Conservation (phyloP, 768 basidiomycete genomes). For the Chlorophyllum brunneum region DNA sequence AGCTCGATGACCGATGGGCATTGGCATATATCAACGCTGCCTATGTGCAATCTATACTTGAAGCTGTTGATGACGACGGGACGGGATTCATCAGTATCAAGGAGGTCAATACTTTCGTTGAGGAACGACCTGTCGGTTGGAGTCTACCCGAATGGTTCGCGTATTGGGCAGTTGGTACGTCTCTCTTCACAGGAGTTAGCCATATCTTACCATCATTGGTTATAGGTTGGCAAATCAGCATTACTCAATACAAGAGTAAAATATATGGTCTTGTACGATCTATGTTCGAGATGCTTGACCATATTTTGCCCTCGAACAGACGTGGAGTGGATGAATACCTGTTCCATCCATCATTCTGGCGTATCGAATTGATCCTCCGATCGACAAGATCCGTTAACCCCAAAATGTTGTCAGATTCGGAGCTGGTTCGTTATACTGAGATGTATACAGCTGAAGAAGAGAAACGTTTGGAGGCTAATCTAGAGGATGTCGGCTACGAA, state of each 20-base stretch:
- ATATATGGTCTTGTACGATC: slow-evolving; percentile 27
- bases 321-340: slow-evolving; percentile 30
- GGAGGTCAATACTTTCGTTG: slow-evolving; percentile 34
- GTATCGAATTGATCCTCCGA: slow-evolving; percentile 29
- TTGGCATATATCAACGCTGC: slow-evolving; percentile 34
- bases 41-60: slow-evolving; percentile 35
- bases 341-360: slow-evolving; percentile 28
- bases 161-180: slow-evolving; percentile 33
- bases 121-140: slow-evolving; percentile 30
- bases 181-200: neutral
- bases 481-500: slow-evolving; percentile 27
- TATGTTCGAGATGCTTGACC: slow-evolving; percentile 26
- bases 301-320: slow-evolving; percentile 28
- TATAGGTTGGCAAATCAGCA: slow-evolving; percentile 31
- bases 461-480: slow-evolving; percentile 23
- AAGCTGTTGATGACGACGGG: slow-evolving; percentile 36
- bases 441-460: slow-evolving; percentile 25
- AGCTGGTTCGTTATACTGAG: slow-evolving; percentile 25
- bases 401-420: slow-evolving; percentile 23
- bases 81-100: slow-evolving; percentile 37
- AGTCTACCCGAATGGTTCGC: slow-evolving; percentile 33
- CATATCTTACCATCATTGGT: neutral
- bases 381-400: slow-evolving; percentile 26
- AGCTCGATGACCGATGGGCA: slow-evolving; percentile 32
- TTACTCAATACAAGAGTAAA: slow-evolving; percentile 29